These are phyloP conservation scores for Cercophora scortea DNA, from an alignment of 495 filamentous ascomycete species.

Conservation along the genomic window DNA sequence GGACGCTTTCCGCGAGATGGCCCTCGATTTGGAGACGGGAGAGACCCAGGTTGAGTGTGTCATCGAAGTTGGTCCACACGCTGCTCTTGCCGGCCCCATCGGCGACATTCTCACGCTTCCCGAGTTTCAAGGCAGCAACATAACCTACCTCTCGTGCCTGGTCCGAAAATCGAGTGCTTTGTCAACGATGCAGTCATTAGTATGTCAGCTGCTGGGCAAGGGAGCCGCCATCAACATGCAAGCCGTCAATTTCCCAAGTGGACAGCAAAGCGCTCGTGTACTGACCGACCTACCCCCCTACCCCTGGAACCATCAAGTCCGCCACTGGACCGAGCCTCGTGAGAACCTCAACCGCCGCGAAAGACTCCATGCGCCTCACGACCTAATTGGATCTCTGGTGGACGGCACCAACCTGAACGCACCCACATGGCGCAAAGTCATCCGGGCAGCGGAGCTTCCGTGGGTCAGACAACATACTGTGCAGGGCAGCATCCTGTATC, in stretches of 20 bases:
- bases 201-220: constrained; percentile 20
- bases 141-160: constrained; percentile 18
- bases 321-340: not conserved
- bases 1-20: not conserved
- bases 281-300: not conserved
- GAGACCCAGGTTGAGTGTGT: not conserved
- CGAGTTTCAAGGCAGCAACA: not conserved
- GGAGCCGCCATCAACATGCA: not conserved
- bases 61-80: constrained; percentile 54
- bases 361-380: not conserved
- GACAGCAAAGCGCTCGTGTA: not conserved
- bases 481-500: constrained; percentile 37
- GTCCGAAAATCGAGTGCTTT: constrained; percentile 17
- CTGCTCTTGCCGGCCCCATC: constrained; percentile 42
- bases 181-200: constrained; percentile 15
- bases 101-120: constrained; percentile 17
- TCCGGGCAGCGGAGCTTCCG: constrained; percentile 30
- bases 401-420: constrained; percentile 11
- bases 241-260: constrained; percentile 16
- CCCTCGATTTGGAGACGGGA: not conserved
- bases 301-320: not conserved
- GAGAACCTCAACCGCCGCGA: not conserved
- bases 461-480: constrained; percentile 42
- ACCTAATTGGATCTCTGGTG: not conserved
- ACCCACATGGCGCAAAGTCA: constrained; percentile 36